A percentile compares a stretch with the other conserved stretches of the same genome.
These are phyloP conservation scores for Achaetomium macrosporum DNA, from an alignment of 2,329 filamentous ascomycete species.

Conservation along the genomic window DNA sequence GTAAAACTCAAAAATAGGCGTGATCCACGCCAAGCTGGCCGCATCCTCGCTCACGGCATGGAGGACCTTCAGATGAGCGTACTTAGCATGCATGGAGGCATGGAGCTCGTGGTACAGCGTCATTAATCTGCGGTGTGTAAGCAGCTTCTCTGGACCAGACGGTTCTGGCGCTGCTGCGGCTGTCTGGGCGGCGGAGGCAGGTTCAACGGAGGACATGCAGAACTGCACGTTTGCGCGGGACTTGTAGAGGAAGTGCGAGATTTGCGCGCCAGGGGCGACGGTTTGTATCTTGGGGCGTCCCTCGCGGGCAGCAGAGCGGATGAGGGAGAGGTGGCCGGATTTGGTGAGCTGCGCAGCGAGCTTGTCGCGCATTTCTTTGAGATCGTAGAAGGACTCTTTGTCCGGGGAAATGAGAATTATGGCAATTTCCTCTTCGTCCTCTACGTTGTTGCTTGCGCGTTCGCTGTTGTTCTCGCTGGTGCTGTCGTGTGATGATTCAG, in stretches of 20 bases:
- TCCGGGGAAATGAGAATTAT: slow-evolving; percentile 88
- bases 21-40: slow-evolving; percentile 83
- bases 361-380: slow-evolving; percentile 66
- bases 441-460: slow-evolving; percentile 42
- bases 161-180: background rate
- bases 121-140: slow-evolving; percentile 67
- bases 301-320: slow-evolving; percentile 62
- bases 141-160: slow-evolving; percentile 32
- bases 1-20: slow-evolving; percentile 88
- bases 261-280: slow-evolving; percentile 70
- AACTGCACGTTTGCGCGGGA: slow-evolving; percentile 93
- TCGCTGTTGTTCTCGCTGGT: background rate
- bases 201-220: slow-evolving; percentile 75
- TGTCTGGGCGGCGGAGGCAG: slow-evolving; percentile 34
- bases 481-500: background rate
- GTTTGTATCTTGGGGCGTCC: slow-evolving; percentile 69
- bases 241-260: slow-evolving; percentile 95
- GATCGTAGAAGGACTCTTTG: slow-evolving; percentile 86
- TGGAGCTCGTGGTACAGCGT: slow-evolving; percentile 82
- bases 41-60: slow-evolving; percentile 70
- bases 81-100: slow-evolving; percentile 74
- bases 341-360: slow-evolving; percentile 64
- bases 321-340: slow-evolving; percentile 68
- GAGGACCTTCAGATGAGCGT: slow-evolving; percentile 79
- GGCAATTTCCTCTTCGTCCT: slow-evolving; percentile 70